A percentile compares a stretch with the other conserved stretches of the same genome.
phyloP scores from a whole-genome alignment of 2,329 filamentous ascomycete genomes.

The Bipolaris gigantea region DNA sequence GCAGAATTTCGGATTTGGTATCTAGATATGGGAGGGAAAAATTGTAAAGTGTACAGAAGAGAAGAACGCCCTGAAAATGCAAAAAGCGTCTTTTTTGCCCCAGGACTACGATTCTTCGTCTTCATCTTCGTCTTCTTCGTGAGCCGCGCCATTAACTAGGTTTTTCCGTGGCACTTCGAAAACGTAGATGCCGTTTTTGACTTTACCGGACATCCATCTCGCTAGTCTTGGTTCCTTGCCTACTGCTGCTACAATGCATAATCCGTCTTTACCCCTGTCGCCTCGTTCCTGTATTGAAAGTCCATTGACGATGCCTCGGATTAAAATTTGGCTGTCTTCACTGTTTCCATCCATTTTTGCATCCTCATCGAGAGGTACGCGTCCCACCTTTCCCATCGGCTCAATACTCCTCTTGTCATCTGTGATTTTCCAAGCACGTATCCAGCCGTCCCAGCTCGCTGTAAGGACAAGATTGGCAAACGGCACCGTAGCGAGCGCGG shows the following conservation, averaged over 20 bases:
- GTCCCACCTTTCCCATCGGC: constrained; percentile 67
- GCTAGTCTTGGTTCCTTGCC: constrained; percentile 86
- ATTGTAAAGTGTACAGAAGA: background rate
- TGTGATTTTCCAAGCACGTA: constrained; percentile 82
- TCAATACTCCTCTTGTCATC: constrained; percentile 74
- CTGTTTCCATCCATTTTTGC: constrained; percentile 12
- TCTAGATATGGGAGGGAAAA: constrained; percentile 13
- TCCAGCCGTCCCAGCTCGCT: constrained; percentile 90
- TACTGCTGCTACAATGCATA: constrained; percentile 83
- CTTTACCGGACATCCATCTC: constrained; percentile 70
- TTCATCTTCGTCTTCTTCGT: constrained; percentile 10
- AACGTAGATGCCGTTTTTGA: constrained; percentile 81
- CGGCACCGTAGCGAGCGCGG: constrained; percentile 80
- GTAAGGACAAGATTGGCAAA: constrained; percentile 89
- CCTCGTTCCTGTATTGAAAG: constrained; percentile 85
- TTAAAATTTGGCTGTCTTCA: constrained; percentile 34
- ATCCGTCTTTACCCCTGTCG: constrained; percentile 69
- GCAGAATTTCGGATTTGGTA: constrained; percentile 22
- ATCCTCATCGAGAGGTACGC: constrained; percentile 25
- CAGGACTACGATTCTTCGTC: constrained; percentile 2
- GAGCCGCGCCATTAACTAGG: constrained; percentile 22
- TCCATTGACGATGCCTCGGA: constrained; percentile 83
- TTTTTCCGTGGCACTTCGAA: constrained; percentile 70
- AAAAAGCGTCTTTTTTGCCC: constrained; percentile 12
- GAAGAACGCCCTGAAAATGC: constrained; percentile 12